A percentile compares a stretch with the other conserved stretches of the same genome.
Evolutionary conservation across 495 filamentous ascomycete species (phyloP).

Genomic region (Cladorrhinum samala): DNA sequence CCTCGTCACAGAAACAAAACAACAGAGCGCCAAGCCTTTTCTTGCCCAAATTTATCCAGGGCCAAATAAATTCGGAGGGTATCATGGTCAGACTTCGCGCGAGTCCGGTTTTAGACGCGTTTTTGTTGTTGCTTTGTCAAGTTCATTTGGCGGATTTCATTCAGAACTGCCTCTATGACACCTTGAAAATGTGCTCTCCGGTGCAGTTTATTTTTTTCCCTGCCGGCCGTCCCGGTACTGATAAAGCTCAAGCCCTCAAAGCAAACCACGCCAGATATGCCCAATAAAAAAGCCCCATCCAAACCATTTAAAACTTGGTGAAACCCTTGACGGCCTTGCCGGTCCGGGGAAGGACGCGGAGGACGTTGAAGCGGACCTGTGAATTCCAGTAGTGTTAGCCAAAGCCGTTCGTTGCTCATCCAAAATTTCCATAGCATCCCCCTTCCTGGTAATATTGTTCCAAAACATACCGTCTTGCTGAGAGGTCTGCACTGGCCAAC

Average conservation of each 20-base stretch:
- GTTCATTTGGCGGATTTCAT: conserved; percentile 33
- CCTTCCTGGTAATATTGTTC: background rate
- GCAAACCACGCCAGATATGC: conserved; percentile 49
- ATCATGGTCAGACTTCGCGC: conserved; percentile 18
- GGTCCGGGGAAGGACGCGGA: conserved; percentile 91
- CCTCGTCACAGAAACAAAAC: background rate
- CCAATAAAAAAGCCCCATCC: conserved; percentile 32
- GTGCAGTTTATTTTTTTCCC: conserved; percentile 26
- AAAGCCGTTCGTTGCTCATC: conserved; percentile 13
- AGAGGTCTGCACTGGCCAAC: conserved; percentile 98
- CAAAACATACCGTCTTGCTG: conserved; percentile 86
- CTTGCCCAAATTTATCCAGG: background rate
- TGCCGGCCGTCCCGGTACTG: conserved; percentile 43
- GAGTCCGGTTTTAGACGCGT: background rate
- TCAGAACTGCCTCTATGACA: conserved; percentile 45
- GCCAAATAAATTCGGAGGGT: conserved; percentile 2
- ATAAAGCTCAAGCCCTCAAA: conserved; percentile 45
- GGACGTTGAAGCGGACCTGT: conserved; percentile 97
- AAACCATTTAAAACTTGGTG: conserved; percentile 78
- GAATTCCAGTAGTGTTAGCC: background rate
- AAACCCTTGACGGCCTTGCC: conserved; percentile 97
- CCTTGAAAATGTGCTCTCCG: conserved; percentile 10
- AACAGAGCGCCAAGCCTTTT: background rate
- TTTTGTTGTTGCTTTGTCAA: conserved; percentile 10
- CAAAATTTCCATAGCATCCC: background rate